These are phyloP conservation scores for Zygoascus biomembranicola DNA, from an alignment of 805 yeast species.

Conservation along the genomic window DNA sequence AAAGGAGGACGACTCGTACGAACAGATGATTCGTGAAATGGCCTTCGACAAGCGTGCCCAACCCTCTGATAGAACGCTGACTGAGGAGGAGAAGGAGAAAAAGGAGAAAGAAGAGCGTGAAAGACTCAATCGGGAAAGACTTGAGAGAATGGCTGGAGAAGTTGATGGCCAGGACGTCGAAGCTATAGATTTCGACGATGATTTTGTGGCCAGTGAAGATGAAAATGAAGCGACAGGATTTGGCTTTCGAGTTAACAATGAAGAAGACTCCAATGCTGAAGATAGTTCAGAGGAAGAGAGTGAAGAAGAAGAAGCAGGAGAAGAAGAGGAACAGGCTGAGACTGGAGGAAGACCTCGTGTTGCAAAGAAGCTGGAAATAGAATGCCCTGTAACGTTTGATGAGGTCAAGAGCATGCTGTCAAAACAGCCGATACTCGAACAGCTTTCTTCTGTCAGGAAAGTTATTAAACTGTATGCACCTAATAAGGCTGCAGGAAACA, in stretches of 20 bases:
- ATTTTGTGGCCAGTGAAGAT: constrained; percentile 3
- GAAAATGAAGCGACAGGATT: constrained; percentile 36
- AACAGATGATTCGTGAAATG: constrained; percentile 30
- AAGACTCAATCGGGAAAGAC: constrained; percentile 29
- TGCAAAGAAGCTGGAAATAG: neutral
- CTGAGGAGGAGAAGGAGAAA: constrained; percentile 33
- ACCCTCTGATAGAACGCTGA: constrained; percentile 36
- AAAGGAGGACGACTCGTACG: constrained; percentile 23
- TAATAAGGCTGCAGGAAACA: constrained; percentile 71
- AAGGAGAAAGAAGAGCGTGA: constrained; percentile 26
- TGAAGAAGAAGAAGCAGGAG: constrained; percentile 21
- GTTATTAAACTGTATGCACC: constrained; percentile 64
- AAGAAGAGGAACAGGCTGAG: constrained; percentile 7
- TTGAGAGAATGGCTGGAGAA: constrained; percentile 32
- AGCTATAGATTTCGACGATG: neutral
- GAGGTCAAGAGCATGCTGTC: constrained; percentile 14
- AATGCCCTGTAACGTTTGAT: constrained; percentile 7
- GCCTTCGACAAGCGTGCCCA: constrained; percentile 34
- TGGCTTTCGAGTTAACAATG: constrained; percentile 23
- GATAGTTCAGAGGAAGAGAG: constrained; percentile 27
- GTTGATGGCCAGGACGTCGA: constrained; percentile 13
- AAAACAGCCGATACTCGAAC: constrained; percentile 53
- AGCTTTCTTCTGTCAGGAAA: constrained; percentile 35
- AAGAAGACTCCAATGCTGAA: constrained; percentile 34
- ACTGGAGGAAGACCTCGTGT: neutral